phyloP scores from a whole-genome alignment of 768 basidiomycete genomes.

The Dioszegia crocea region DNA sequence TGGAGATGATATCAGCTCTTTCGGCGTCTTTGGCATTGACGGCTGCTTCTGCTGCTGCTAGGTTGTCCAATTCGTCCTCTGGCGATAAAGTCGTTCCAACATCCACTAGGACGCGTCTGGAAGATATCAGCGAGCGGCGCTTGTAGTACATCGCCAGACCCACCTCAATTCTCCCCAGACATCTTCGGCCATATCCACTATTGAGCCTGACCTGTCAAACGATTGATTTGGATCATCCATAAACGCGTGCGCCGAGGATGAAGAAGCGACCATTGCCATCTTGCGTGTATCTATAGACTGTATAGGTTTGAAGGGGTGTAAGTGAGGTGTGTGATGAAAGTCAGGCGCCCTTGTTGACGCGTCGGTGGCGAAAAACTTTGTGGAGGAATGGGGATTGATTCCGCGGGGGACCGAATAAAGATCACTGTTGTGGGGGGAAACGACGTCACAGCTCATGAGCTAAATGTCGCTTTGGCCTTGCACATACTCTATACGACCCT shows the following conservation, averaged over 20 bases:
- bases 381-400: not conserved
- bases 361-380: not conserved
- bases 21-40: conserved; percentile 28
- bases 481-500: too few relatives aligned
- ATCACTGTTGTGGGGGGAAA: too few relatives aligned
- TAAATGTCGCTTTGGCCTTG: too few relatives aligned
- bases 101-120: conserved; percentile 14
- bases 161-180: conserved; percentile 21
- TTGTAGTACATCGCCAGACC: not conserved
- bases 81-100: conserved; percentile 27
- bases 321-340: too few relatives aligned
- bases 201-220: conserved; percentile 14
- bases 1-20: conserved; percentile 13
- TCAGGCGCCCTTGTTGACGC: conserved; percentile 6
- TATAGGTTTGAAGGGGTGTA: too few relatives aligned
- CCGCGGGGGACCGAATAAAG: too few relatives aligned
- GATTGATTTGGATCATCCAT: conserved; percentile 13
- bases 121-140: not conserved
- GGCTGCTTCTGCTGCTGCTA: conserved; percentile 34
- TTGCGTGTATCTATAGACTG: not conserved
- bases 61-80: conserved; percentile 33
- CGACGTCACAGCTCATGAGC: too few relatives aligned
- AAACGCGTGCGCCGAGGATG: not conserved
- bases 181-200: conserved; percentile 16
- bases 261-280: conserved; percentile 6